phyloP scores from a whole-genome alignment of 176 grass and related monocot genomes.

The Carex parvula region DNA sequence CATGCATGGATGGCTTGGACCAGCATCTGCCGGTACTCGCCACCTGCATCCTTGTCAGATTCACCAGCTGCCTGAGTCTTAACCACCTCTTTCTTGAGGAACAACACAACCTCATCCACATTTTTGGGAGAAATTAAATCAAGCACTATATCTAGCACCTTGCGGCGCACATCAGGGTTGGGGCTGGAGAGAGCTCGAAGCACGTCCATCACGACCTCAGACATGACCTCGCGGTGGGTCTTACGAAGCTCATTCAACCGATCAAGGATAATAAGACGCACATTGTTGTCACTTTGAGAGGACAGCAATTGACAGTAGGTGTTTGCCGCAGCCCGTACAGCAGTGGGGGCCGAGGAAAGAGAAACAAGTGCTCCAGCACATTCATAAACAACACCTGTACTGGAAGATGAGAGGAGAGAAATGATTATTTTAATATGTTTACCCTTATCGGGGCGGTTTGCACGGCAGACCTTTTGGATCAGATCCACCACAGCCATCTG shows the following conservation, averaged over 20 bases:
- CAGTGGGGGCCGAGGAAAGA: conserved; percentile 62
- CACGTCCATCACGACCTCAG: conserved; percentile 65
- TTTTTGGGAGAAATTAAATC: conserved; percentile 56
- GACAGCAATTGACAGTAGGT: conserved; percentile 60
- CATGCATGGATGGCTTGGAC: conserved; percentile 68
- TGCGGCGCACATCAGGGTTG: conserved; percentile 46
- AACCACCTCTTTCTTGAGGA: conserved; percentile 74
- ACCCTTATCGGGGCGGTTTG: conserved; percentile 54
- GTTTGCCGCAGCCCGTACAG: conserved; percentile 49
- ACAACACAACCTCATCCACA: conserved; percentile 70
- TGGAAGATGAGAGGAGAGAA: conserved; percentile 38
- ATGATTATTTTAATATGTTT: conserved; percentile 65
- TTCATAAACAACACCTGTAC: conserved; percentile 51
- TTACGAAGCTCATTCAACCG: conserved; percentile 47
- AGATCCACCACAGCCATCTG: conserved; percentile 71
- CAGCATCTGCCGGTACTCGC: conserved; percentile 73
- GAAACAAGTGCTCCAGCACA: conserved; percentile 49
- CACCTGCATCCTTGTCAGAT: conserved; percentile 43
- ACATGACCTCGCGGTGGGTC: conserved; percentile 58
- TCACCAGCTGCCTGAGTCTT: conserved; percentile 56
- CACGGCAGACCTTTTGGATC: conserved; percentile 62
- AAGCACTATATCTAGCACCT: conserved; percentile 69
- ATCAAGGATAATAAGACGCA: conserved; percentile 61
- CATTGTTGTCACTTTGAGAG: conserved; percentile 76
- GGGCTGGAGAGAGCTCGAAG: conserved; percentile 54